A percentile compares a stretch with the other conserved stretches of the same genome.
Evolutionary conservation across 1,284 basidiomycete genomes (phyloP).

Genomic region (Mycosarcoma mackinlayi): DNA sequence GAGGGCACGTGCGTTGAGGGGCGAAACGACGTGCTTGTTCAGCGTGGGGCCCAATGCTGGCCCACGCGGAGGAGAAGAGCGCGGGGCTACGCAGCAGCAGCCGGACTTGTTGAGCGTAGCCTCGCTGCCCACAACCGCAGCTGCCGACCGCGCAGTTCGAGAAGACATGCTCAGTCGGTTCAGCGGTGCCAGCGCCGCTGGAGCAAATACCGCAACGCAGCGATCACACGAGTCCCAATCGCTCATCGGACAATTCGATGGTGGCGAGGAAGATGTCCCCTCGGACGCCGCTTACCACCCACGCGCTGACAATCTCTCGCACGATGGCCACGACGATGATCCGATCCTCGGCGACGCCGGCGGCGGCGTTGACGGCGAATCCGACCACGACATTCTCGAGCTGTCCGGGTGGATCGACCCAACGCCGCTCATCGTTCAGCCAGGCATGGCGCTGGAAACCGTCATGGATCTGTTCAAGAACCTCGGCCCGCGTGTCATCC

Average conservation of each 20-base stretch:
- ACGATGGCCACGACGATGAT: constrained; percentile 17
- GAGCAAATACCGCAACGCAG: no score
- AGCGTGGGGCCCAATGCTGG: constrained; percentile 34
- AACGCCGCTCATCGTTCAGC: constrained; percentile 93
- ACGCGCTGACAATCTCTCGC: background rate
- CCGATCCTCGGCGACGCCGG: constrained; percentile 38
- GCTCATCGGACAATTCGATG: constrained; percentile 32
- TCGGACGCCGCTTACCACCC: background rate
- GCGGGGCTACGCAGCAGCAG: constrained; percentile 13
- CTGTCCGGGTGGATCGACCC: constrained; percentile 70
- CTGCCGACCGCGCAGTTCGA: constrained; percentile 32
- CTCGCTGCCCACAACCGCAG: constrained; percentile 32
- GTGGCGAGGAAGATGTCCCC: constrained; percentile 7
- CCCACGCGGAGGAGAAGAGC: background rate
- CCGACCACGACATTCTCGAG: constrained; percentile 51
- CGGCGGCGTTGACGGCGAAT: constrained; percentile 53
- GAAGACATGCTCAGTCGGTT: constrained; percentile 38
- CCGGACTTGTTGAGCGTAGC: constrained; percentile 35
- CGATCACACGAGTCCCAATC: constrained; percentile 31
- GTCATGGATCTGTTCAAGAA: constrained; percentile 81
- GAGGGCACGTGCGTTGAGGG: constrained; percentile 34
- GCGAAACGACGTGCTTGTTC: constrained; percentile 57
- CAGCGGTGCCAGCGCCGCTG: constrained; percentile 17
- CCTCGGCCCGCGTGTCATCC: constrained; percentile 82
- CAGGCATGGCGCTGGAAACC: constrained; percentile 91